phyloP scores from a whole-genome alignment of 2,329 filamentous ascomycete genomes.

The Aspergillus cejpii region DNA sequence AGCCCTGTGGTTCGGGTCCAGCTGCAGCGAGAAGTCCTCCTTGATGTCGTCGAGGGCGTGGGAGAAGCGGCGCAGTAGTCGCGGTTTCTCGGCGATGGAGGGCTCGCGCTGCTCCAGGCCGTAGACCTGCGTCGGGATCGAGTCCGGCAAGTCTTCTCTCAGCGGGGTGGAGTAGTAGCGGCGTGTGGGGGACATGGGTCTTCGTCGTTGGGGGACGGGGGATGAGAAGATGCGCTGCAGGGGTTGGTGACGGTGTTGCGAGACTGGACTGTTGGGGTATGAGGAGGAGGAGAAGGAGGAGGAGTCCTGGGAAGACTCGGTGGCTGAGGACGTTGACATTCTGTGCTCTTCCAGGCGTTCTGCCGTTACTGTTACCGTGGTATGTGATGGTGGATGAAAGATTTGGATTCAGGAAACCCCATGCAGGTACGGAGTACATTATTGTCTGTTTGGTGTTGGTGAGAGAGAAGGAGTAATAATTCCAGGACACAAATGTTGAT shows the following conservation, averaged over 20 bases:
- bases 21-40: slow-evolving; percentile 27
- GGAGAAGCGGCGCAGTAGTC: slow-evolving; percentile 29
- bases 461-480: no score
- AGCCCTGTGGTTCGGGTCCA: slow-evolving; percentile 18
- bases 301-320: slow-evolving; percentile 25
- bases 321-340: slow-evolving; percentile 24
- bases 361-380: no score
- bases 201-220: slow-evolving; percentile 16
- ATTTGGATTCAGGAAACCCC: no score
- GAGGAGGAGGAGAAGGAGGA: no score
- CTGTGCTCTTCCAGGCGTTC: no score
- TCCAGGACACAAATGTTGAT: no score
- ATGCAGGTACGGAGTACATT: no score
- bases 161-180: slow-evolving; percentile 34
- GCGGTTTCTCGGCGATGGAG: slow-evolving; percentile 26
- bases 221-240: slow-evolving; percentile 23
- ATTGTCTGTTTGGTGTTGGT: no score
- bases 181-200: slow-evolving; percentile 20
- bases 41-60: slow-evolving; percentile 33
- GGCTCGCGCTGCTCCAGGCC: slow-evolving; percentile 31
- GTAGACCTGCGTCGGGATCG: slow-evolving; percentile 30
- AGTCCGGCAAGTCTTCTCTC: slow-evolving; percentile 22
- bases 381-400: no score
- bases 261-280: slow-evolving; percentile 20
- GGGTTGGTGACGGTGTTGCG: slow-evolving; percentile 22